Conservation (phyloP, 305 asterid genomes). For the Solanum hybrid region DNA sequence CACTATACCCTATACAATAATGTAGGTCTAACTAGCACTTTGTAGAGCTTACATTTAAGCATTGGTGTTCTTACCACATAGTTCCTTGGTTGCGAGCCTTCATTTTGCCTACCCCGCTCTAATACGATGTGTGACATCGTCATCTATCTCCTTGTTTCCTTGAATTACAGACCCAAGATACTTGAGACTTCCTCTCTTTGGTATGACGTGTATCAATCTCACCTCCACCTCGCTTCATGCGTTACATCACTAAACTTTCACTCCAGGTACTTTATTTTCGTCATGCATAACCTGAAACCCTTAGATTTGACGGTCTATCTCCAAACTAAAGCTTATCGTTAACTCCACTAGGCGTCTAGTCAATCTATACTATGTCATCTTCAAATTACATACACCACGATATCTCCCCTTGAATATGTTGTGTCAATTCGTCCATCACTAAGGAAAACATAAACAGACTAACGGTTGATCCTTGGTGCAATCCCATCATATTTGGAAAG, state of each 20-base stretch:
- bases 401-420: not conserved
- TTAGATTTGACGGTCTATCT: not conserved
- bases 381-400: not conserved
- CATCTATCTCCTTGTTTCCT: not conserved
- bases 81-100: no score
- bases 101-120: no score
- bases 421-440: not conserved
- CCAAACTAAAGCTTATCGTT: not conserved
- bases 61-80: not conserved
- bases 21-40: not conserved
- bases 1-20: not conserved
- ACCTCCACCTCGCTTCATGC: not conserved
- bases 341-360: not conserved
- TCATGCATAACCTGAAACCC: not conserved
- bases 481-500: not conserved
- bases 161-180: not conserved
- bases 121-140: not conserved
- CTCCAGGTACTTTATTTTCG: not conserved
- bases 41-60: not conserved
- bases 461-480: not conserved
- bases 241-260: not conserved
- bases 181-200: not conserved
- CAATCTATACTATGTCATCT: not conserved
- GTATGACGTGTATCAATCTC: not conserved
- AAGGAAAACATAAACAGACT: not conserved